These are phyloP conservation scores for Tricholoma matsutake DNA, from an alignment of 768 basidiomycete species.

Conservation along the genomic window DNA sequence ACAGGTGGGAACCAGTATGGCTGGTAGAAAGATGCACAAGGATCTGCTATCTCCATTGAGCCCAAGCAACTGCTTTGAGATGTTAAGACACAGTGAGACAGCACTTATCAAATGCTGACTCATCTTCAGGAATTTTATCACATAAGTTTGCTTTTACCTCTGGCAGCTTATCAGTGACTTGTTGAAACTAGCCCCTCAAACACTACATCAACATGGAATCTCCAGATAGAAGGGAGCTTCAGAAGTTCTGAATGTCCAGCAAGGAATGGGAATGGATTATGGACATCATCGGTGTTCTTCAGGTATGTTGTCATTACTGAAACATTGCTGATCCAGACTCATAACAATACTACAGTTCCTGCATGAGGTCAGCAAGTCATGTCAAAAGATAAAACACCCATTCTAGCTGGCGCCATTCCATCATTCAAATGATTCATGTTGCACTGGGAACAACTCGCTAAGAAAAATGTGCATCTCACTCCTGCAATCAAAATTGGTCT, in stretches of 20 bases:
- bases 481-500: constrained; percentile 7
- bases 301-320: neutral
- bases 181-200: constrained; percentile 1
- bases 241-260: constrained; percentile 1
- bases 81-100: constrained; percentile 15
- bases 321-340: too few species aligned
- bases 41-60: neutral
- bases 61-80: constrained; percentile 5
- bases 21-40: neutral
- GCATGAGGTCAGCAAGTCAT: constrained; percentile 16
- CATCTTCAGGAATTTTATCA: constrained; percentile 10
- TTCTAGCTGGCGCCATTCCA: constrained; percentile 9
- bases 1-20: neutral
- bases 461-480: neutral
- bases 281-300: constrained; percentile 13
- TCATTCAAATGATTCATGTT: constrained; percentile 13
- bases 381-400: constrained; percentile 11
- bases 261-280: constrained; percentile 11
- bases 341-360: constrained; percentile 3
- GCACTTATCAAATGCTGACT: constrained; percentile 12
- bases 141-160: constrained; percentile 3
- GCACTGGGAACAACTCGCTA: constrained; percentile 2
- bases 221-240: neutral
- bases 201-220: constrained; percentile 1
- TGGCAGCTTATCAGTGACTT: constrained; percentile 1